A percentile compares a stretch with the other conserved stretches of the same genome.
Conservation (phyloP, 805 yeast genomes). For the Saccharomycopsis olivae region DNA sequence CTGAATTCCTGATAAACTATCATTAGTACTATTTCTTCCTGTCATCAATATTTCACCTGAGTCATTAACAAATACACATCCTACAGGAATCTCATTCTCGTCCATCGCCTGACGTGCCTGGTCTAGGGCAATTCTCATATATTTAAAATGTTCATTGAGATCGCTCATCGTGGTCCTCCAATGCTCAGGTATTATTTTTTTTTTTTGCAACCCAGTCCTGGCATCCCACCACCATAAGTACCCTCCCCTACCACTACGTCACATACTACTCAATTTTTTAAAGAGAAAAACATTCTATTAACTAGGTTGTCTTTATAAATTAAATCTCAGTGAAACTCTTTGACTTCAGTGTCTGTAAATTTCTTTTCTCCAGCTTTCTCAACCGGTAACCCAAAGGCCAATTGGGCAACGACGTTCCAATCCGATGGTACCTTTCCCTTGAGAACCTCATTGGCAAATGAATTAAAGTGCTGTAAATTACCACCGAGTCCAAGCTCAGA, state of each 20-base stretch:
- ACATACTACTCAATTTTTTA: too few species aligned
- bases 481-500: constrained; percentile 37
- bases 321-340: too few species aligned
- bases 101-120: constrained; percentile 56
- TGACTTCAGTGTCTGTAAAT: constrained; percentile 33
- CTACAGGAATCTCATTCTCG: constrained; percentile 75
- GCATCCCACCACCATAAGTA: too few species aligned
- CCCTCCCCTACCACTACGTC: too few species aligned
- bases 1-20: constrained; percentile 73
- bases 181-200: too few species aligned
- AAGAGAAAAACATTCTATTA: too few species aligned
- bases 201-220: too few species aligned
- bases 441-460: constrained; percentile 30
- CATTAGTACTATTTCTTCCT: constrained; percentile 83
- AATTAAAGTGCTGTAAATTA: constrained; percentile 44
- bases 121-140: constrained; percentile 42
- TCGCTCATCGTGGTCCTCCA: not conserved
- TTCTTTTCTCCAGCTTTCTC: constrained; percentile 28
- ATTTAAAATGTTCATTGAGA: constrained; percentile 23
- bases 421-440: constrained; percentile 28
- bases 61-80: constrained; percentile 56
- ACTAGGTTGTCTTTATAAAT: too few species aligned
- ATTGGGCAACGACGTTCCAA: constrained; percentile 39
- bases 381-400: constrained; percentile 38
- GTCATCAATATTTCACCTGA: constrained; percentile 46